These are phyloP conservation scores for Saccharomycodes ludwigii DNA, from an alignment of 805 yeast species.

Conservation along the genomic window DNA sequence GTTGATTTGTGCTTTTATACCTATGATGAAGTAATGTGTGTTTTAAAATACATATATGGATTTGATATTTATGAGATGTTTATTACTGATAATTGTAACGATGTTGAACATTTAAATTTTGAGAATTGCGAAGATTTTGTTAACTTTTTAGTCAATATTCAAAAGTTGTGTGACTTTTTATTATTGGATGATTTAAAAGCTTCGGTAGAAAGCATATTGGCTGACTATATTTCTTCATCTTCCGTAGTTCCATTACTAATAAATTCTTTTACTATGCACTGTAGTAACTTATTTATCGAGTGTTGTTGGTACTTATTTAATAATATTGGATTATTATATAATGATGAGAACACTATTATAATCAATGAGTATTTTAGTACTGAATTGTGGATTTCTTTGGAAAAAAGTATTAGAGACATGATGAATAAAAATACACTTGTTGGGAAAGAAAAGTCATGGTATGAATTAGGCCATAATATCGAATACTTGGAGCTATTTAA, in stretches of 20 bases:
- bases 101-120: constrained; percentile 10
- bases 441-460: no score
- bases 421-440: constrained; percentile 1
- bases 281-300: constrained; percentile 41
- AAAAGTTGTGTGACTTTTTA: constrained; percentile 46
- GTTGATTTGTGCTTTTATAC: constrained; percentile 35
- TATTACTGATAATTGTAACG: neutral
- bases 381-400: constrained; percentile 15
- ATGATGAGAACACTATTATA: constrained; percentile 30
- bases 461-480: no score
- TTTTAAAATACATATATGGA: constrained; percentile 50
- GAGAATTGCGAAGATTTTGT: constrained; percentile 8
- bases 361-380: constrained; percentile 18
- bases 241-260: constrained; percentile 46
- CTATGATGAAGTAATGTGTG: constrained; percentile 30
- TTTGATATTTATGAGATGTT: constrained; percentile 10
- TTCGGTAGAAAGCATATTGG: constrained; percentile 46
- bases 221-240: constrained; percentile 43
- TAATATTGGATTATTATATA: constrained; percentile 50
- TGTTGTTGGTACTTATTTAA: constrained; percentile 59
- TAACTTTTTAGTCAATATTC: constrained; percentile 5
- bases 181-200: constrained; percentile 46
- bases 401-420: constrained; percentile 8
- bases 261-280: constrained; percentile 40
- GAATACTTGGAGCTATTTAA: no score